phyloP scores from a whole-genome alignment of 306 rosid genomes.

The Leucaena leucocephala region DNA sequence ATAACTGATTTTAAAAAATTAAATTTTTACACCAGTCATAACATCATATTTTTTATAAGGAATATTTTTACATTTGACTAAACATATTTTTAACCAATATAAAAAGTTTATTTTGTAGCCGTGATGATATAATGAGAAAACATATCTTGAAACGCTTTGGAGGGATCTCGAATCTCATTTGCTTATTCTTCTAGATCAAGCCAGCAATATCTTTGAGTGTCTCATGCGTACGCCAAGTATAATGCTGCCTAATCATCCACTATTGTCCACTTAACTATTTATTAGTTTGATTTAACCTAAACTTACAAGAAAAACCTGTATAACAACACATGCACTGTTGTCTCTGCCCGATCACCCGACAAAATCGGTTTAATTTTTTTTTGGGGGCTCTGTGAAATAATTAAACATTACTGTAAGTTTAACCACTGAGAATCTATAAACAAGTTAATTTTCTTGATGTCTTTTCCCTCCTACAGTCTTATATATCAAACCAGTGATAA shows the following conservation, averaged over 20 bases:
- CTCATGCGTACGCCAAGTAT: background rate
- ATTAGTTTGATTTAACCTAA: background rate
- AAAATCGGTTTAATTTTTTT: background rate
- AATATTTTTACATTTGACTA: no score
- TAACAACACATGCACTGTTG: background rate
- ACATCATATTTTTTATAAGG: no score
- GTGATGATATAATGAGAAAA: background rate
- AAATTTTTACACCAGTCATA: no score
- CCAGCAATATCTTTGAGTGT: background rate
- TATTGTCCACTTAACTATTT: background rate
- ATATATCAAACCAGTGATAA: background rate
- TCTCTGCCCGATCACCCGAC: background rate
- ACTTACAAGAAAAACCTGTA: background rate
- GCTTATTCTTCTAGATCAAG: background rate
- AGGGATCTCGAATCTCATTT: background rate
- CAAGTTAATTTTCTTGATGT: background rate
- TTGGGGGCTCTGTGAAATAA: background rate
- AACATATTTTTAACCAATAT: no score
- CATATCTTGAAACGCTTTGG: background rate
- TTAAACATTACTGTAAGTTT: no score
- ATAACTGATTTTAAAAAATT: no score
- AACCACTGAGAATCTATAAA: background rate
- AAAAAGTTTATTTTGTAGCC: no score
- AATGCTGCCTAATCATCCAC: slow-evolving; percentile 18
- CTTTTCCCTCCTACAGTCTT: background rate